Percentiles rank a stretch among this genome's conserved stretches.
phyloP scores from a whole-genome alignment of 2,329 filamentous ascomycete genomes.

The Xylaria sp. region DNA sequence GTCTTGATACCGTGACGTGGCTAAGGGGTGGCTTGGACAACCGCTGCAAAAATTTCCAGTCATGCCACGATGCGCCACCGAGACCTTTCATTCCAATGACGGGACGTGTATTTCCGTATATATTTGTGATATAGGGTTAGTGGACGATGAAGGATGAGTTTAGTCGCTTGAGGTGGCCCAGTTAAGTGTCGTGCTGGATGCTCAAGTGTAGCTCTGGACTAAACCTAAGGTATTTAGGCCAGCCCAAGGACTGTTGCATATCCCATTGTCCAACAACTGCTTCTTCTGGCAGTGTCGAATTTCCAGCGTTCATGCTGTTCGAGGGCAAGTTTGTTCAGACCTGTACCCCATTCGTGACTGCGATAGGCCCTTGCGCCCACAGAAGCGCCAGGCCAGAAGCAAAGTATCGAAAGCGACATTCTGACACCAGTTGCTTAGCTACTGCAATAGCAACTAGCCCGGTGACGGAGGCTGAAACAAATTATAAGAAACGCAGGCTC shows the following conservation, averaged over 20 bases:
- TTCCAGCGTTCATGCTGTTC: not conserved
- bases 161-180: constrained; percentile 1
- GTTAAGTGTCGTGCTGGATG: not conserved
- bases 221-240: not conserved
- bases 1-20: not conserved
- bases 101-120: constrained; percentile 3
- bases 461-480: constrained; percentile 10
- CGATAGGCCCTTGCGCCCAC: not conserved
- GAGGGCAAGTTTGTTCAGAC: not conserved
- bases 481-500: constrained; percentile 16
- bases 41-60: not conserved
- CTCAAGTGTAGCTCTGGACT: not conserved
- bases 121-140: constrained; percentile 7
- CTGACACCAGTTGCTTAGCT: constrained; percentile 3
- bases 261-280: not conserved
- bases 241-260: not conserved
- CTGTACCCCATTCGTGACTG: not conserved
- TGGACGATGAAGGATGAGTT: not conserved
- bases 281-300: not conserved
- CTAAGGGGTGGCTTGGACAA: not conserved
- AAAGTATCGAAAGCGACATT: constrained; percentile 6
- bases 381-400: not conserved
- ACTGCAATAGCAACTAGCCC: constrained; percentile 4
- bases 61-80: constrained; percentile 1
- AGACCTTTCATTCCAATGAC: not conserved